These are phyloP conservation scores for Suhomyces pyralidae DNA, from an alignment of 805 yeast genomes.

Conservation along the genomic window DNA sequence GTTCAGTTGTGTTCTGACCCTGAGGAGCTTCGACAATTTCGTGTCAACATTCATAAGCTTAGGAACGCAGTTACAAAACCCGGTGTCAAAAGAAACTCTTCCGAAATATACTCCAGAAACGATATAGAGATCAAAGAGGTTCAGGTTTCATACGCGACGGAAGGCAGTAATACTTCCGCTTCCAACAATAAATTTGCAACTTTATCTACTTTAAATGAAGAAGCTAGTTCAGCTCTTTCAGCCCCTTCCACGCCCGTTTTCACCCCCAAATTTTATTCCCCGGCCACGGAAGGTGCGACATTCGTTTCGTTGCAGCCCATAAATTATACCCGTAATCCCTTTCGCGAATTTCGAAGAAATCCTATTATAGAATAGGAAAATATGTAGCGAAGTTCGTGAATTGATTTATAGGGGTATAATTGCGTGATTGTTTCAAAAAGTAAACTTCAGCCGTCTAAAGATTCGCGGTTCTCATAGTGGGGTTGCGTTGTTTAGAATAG, in stretches of 20 bases:
- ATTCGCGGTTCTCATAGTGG: not conserved
- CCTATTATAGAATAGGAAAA: too few relatives aligned
- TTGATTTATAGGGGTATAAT: not conserved
- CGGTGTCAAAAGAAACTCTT: slow-evolving; percentile 19
- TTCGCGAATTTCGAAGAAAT: too few relatives aligned
- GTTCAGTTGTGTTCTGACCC: slow-evolving; percentile 29
- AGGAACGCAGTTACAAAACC: slow-evolving; percentile 44
- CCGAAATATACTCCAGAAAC: not conserved
- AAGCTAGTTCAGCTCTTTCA: not conserved
- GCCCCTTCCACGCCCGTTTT: not conserved
- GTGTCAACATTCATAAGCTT: slow-evolving; percentile 39
- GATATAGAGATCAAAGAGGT: not conserved
- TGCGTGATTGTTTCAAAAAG: not conserved
- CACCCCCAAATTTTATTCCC: not conserved
- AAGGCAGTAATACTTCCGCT: not conserved
- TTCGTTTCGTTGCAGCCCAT: not conserved
- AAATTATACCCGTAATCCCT: not conserved
- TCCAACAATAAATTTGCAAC: not conserved
- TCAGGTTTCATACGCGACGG: not conserved
- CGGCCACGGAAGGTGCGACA: not conserved
- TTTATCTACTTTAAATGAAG: not conserved
- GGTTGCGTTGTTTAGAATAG: not conserved
- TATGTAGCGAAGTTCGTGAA: not conserved
- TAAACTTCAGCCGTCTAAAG: not conserved
- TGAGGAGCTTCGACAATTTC: slow-evolving; percentile 33